phyloP scores from a whole-genome alignment of 2,329 filamentous ascomycete species.

The Parastagonospora nodorum region DNA sequence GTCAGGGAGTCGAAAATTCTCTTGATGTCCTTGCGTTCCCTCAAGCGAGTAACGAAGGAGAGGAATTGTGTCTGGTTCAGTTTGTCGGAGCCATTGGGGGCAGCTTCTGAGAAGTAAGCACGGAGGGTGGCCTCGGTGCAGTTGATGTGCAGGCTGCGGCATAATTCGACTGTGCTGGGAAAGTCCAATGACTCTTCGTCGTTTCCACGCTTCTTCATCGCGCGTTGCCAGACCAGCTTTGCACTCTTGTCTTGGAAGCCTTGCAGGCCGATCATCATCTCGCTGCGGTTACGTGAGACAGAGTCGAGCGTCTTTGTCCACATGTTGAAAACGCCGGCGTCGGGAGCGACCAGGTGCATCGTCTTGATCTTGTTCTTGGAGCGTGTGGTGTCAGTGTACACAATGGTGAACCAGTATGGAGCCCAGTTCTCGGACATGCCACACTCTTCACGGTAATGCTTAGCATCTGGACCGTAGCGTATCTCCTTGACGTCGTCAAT shows the following conservation, averaged over 20 bases:
- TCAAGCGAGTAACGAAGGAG: constrained; percentile 80
- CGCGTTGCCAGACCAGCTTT: constrained; percentile 81
- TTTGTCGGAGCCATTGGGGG: constrained; percentile 65
- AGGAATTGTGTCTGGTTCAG: constrained; percentile 83
- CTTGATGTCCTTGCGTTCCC: constrained; percentile 80
- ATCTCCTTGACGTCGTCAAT: constrained; percentile 96
- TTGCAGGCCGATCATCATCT: constrained; percentile 87
- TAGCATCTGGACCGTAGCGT: constrained; percentile 78
- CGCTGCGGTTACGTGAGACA: constrained; percentile 83
- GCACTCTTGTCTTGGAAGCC: constrained; percentile 77
- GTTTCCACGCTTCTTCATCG: constrained; percentile 71
- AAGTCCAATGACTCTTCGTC: constrained; percentile 77
- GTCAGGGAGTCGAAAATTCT: constrained; percentile 69
- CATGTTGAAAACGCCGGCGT: constrained; percentile 70
- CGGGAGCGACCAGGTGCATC: constrained; percentile 84
- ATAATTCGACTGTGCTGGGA: constrained; percentile 78
- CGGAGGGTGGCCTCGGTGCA: constrained; percentile 76
- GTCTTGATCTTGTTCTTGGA: constrained; percentile 77
- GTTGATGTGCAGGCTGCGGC: constrained; percentile 90
- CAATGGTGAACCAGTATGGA: constrained; percentile 82
- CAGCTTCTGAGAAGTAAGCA: constrained; percentile 74
- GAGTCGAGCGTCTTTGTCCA: constrained; percentile 87
- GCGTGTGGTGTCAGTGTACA: constrained; percentile 79
- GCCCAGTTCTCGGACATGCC: constrained; percentile 70
- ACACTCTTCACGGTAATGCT: constrained; percentile 87